These are phyloP conservation scores for Conidiobolus incongruus DNA, from an alignment of 371 early-diverging fungal species.

Conservation along the genomic window DNA sequence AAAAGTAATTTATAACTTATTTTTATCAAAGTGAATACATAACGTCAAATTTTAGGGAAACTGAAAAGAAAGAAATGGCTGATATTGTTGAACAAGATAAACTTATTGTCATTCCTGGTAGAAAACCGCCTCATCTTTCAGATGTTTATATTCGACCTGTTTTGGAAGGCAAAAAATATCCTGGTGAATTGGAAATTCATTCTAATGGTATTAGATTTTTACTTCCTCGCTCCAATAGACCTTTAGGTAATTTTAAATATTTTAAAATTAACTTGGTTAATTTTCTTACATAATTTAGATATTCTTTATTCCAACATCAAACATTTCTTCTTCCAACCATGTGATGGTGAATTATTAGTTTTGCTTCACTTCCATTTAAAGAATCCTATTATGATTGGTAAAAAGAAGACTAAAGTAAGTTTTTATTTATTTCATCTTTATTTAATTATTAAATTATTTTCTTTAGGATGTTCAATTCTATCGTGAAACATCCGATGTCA, in stretches of 20 bases:
- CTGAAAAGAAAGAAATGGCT: constrained; percentile 83
- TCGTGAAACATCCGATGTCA: constrained; percentile 86
- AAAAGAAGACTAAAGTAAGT: constrained; percentile 78
- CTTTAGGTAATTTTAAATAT: constrained; percentile 40
- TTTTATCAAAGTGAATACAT: too few species aligned
- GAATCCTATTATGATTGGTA: constrained; percentile 91
- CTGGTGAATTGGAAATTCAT: constrained; percentile 90
- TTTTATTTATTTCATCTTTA: neutral
- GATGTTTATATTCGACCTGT: constrained; percentile 79
- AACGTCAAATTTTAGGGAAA: constrained; percentile 55
- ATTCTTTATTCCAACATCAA: constrained; percentile 95
- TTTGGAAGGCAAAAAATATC: constrained; percentile 62
- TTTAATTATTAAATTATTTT: neutral
- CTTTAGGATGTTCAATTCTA: constrained; percentile 93
- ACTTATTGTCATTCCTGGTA: constrained; percentile 51
- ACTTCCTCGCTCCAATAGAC: constrained; percentile 54
- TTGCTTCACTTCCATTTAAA: constrained; percentile 92
- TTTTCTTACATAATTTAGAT: constrained; percentile 19
- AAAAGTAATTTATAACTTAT: constrained; percentile 14
- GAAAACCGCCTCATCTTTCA: constrained; percentile 35
- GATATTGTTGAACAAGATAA: constrained; percentile 90
- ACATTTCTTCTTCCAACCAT: constrained; percentile 96
- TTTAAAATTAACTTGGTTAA: too few species aligned
- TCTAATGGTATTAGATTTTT: constrained; percentile 82
- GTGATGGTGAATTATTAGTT: constrained; percentile 88